Evolutionary conservation across 768 basidiomycete genomes (phyloP), one percentile per base, ranked within the genome.

Genomic region (Boletus insuetus): DNA sequence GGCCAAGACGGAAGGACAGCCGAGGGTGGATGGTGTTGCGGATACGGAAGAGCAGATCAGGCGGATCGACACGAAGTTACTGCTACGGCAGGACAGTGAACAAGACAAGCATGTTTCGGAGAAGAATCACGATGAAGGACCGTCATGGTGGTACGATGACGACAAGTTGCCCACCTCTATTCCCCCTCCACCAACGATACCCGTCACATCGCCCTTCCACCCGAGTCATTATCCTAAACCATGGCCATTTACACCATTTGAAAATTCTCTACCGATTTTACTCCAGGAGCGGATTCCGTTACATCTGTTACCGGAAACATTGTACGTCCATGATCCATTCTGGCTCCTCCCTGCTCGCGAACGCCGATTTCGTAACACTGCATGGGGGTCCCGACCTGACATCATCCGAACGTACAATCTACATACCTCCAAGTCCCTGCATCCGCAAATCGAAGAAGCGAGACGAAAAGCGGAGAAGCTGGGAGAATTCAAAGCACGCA

Each of bases 281-380:
- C 71, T 78, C 24, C 70, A 75, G 54, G 64, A 74, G 4, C 67
- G 66, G 5, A 60, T 78, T 32, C 70, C 75, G 0, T 52, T 67
- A 6, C 53, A 72, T 37, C 61, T 75, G 5, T 68, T 77, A 19
- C 79, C 79, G 0, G 55, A 73, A 59, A 76, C 61, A 19, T 66
- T 80, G 11, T 56, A 74, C 22, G 75, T 80, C 1, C 78, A 80
- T 51, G 78, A 79, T 52, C 78, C 79, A 0, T 77, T 68, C 58
- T 61, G 64, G 49, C 40, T 74, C 10, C 70, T 79, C 32, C 17
- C 53, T 29, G 68, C 68, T 17, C 7, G 16, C 24, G 0, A 45
- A 5, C 45, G 8, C 37, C 5, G 29, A 1, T 37, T 48, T 5
- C 50, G 11, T 2, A 10, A 61, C n/a, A 60, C 34, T 2, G 44